These are phyloP conservation scores for Xylariales sp. DNA, from an alignment of 2,329 filamentous ascomycete genomes.

Conservation along the genomic window DNA sequence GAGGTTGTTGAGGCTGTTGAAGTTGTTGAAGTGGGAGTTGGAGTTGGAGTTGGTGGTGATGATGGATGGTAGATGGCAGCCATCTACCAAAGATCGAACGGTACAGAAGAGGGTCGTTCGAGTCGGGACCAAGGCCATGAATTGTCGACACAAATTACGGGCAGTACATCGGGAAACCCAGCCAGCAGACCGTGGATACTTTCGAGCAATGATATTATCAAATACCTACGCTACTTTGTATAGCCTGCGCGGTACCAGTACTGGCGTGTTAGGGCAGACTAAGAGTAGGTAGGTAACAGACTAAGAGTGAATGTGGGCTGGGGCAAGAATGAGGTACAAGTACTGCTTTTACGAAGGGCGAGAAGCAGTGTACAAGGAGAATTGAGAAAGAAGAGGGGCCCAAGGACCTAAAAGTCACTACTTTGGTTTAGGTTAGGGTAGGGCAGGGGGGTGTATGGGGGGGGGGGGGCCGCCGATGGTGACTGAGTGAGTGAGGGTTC, in stretches of 20 bases:
- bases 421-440: slow-evolving; percentile 29
- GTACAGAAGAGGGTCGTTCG: slow-evolving; percentile 28
- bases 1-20: slow-evolving; percentile 6
- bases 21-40: slow-evolving; percentile 14
- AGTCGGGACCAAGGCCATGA: slow-evolving; percentile 30
- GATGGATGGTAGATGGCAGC: slow-evolving; percentile 37
- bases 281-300: slow-evolving; percentile 15
- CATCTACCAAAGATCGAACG: slow-evolving; percentile 39
- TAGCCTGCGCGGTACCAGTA: slow-evolving; percentile 17
- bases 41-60: slow-evolving; percentile 22
- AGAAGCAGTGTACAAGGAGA: background rate
- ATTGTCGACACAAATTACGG: slow-evolving; percentile 30
- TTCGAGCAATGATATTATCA: slow-evolving; percentile 27
- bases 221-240: slow-evolving; percentile 16
- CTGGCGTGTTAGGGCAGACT: slow-evolving; percentile 32
- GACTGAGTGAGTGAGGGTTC: slow-evolving; percentile 22
- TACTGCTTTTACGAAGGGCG: slow-evolving; percentile 20
- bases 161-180: slow-evolving; percentile 27
- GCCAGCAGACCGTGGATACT: slow-evolving; percentile 32
- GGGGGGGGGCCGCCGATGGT: slow-evolving; percentile 16
- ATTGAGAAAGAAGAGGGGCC: slow-evolving; percentile 23
- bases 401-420: slow-evolving; percentile 28
- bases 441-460: slow-evolving; percentile 1
- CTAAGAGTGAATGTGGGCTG: slow-evolving; percentile 33
- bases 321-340: too few relatives aligned